These are phyloP conservation scores for Eucalyptus cloeziana DNA, from an alignment of 345 rosid genomes.

Conservation along the genomic window DNA sequence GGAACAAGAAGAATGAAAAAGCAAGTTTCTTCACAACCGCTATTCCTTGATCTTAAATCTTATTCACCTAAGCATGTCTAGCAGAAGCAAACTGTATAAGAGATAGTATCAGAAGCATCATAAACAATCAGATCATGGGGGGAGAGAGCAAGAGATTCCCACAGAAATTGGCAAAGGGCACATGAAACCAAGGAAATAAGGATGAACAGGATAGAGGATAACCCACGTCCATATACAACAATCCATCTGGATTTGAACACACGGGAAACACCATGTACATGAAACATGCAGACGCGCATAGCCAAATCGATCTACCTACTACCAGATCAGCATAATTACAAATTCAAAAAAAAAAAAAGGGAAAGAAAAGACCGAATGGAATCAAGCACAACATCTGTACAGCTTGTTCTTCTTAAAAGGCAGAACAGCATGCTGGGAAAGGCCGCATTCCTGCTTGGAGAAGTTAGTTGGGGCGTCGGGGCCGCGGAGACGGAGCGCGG, in stretches of 20 bases:
- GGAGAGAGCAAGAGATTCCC: not conserved
- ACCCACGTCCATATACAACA: not conserved
- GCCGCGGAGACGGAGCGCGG: constrained; percentile 14
- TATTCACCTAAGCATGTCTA: not conserved
- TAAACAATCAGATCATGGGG: not conserved
- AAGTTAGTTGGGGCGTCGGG: constrained; percentile 25
- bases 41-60: not conserved
- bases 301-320: not conserved
- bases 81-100: not conserved
- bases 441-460: constrained; percentile 3
- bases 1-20: not conserved
- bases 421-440: not conserved
- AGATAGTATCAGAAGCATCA: not conserved
- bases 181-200: not conserved
- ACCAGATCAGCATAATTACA: not conserved
- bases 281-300: not conserved
- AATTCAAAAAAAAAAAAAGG: not conserved
- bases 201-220: not conserved
- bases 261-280: not conserved
- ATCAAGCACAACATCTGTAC: constrained; percentile 10
- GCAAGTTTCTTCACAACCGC: not conserved
- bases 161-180: not conserved
- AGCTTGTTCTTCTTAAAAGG: constrained; percentile 15
- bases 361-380: not conserved
- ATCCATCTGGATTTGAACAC: not conserved